Base-by-base conservation (phyloP, 2,329 filamentous ascomycete species). In the Aspergillus pseudoglaucus region DNA sequence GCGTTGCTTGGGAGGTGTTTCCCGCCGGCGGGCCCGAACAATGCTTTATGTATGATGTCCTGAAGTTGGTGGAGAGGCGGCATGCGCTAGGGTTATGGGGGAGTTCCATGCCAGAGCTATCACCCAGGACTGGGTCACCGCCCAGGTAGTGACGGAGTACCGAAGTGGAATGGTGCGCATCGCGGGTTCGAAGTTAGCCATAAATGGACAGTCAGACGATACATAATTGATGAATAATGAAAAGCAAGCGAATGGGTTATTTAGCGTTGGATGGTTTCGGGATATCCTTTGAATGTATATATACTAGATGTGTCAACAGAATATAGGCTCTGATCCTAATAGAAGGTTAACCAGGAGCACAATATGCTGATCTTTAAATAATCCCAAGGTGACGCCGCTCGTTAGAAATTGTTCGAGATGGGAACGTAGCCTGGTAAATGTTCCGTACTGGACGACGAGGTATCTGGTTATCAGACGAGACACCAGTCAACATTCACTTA, bases 1-100 rank as follows among this genome's bases (percentile, higher is more conserved):
- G 66, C 2, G 65, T 68, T 1, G 66, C 66, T 6, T 69, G 65
- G 65, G 66, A 69, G 43, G 64, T 56, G 1, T 63, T 69, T 33
- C 64, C 65, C 1, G 58, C 60, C 3, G 53, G 49, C 4, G 62
- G 63, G 1, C 61, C 64, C 2, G 66, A 68, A 44, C 61, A 62
- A 18, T 48, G 44, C 2, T 68, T 65, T 15, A 59, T 68, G 54
- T 48, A 53, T 8, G 58, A 64, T 6, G 64, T 69, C 12, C 45
- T 68, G 43, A 58, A 61, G 14, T 42, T 68, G 17, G 65, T 69
- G 1, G 64, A 67, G 42, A 60, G 55, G 49, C 60, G 66, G 0
- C 65, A 69, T 53, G 51, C 64, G 0, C 53, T 69, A 9, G 62
- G 56, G 0, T 53, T 69, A 17, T 69, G 66, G 66, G 66, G 65